phyloP scores from a whole-genome alignment of 1,284 basidiomycete species.

The Irpex lacteus region DNA sequence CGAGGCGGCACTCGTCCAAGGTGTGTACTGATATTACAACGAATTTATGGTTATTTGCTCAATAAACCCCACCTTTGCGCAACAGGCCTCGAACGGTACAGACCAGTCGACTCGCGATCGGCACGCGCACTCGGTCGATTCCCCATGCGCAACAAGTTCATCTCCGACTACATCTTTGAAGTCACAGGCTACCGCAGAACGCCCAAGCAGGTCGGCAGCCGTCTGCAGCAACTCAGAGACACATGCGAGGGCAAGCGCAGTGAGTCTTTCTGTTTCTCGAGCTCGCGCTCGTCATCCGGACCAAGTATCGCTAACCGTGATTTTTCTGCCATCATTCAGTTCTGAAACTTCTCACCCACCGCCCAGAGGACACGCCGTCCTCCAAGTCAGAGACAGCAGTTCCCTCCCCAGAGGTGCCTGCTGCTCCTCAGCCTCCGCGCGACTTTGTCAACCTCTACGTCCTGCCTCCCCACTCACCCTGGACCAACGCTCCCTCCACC shows the following conservation, averaged over 20 bases:
- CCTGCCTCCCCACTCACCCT: slow-evolving; percentile 16
- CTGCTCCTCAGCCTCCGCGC: slow-evolving; percentile 15
- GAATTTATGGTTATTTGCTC: slow-evolving; percentile 1
- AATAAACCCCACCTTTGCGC: neutral
- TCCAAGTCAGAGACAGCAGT: slow-evolving; percentile 21
- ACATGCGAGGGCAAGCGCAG: slow-evolving; percentile 64
- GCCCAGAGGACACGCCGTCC: slow-evolving; percentile 21
- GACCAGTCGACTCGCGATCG: slow-evolving; percentile 67
- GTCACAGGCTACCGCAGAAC: slow-evolving; percentile 64
- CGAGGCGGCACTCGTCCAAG: slow-evolving; percentile 72
- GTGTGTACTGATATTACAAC: slow-evolving; percentile 30
- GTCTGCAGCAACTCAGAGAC: slow-evolving; percentile 70
- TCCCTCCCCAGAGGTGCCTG: slow-evolving; percentile 13
- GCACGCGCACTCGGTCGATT: slow-evolving; percentile 69
- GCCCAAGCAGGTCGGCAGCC: slow-evolving; percentile 73
- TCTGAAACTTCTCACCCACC: slow-evolving; percentile 32
- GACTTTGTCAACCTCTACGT: slow-evolving; percentile 27
- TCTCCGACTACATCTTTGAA: slow-evolving; percentile 68
- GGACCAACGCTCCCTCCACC: slow-evolving; percentile 12
- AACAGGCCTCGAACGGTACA: slow-evolving; percentile 63
- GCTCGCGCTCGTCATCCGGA: neutral
- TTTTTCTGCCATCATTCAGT: slow-evolving; percentile 17
- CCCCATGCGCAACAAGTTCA: slow-evolving; percentile 74
- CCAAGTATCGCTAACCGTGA: neutral
- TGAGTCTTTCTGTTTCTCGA: slow-evolving; percentile 33